Conservation (phyloP, 2,329 filamentous ascomycete genomes). For the Calonectria henricotiae region DNA sequence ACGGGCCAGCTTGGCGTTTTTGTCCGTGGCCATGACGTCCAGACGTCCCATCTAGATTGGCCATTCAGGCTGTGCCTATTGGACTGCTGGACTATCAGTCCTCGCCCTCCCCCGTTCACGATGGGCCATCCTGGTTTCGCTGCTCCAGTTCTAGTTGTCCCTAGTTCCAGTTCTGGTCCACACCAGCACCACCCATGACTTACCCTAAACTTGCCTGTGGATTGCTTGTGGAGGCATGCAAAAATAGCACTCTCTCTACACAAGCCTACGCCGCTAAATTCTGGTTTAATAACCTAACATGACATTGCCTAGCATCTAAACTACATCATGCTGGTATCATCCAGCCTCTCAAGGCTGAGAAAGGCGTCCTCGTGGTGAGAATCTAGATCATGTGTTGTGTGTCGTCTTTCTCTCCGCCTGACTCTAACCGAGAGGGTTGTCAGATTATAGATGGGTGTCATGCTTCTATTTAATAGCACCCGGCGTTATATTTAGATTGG, state of each 20-base stretch:
- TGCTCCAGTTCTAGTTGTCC: background rate
- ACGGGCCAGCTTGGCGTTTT: constrained; percentile 24
- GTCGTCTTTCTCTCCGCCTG: background rate
- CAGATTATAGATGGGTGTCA: background rate
- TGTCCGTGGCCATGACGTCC: constrained; percentile 9
- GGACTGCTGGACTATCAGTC: background rate
- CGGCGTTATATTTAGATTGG: constrained; percentile 15
- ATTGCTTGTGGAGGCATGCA: background rate
- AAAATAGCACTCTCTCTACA: background rate
- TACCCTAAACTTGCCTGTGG: background rate
- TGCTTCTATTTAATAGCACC: background rate
- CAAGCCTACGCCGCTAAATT: background rate
- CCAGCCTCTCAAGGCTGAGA: background rate
- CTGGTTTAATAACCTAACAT: background rate
- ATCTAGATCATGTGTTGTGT: background rate
- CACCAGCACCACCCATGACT: background rate
- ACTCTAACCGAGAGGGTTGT: background rate
- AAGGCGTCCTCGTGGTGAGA: background rate
- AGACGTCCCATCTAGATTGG: constrained; percentile 26
- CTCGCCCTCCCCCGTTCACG: no score
- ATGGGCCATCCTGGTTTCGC: background rate
- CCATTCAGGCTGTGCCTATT: constrained; percentile 19
- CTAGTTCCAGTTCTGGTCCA: background rate
- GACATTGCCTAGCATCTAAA: constrained; percentile 8
- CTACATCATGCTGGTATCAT: background rate